Evolutionary conservation across 2,329 filamentous ascomycete species (phyloP).

Genomic region (Aspergillus awamori): DNA sequence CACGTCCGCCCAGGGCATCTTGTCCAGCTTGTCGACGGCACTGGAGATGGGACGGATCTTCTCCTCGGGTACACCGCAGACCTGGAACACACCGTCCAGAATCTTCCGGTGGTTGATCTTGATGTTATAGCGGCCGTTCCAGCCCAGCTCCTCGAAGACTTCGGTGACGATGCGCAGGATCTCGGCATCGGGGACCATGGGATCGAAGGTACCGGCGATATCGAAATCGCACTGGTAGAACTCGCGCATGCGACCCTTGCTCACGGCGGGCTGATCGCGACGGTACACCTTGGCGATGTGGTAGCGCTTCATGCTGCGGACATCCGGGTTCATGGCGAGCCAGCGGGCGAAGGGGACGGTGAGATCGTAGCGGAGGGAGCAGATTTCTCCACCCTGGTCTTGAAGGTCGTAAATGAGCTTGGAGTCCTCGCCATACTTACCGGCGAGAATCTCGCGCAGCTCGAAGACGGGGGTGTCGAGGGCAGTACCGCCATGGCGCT

Average conservation of each 20-base stretch:
- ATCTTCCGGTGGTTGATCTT: slow-evolving; percentile 97
- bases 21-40: slow-evolving; percentile 95
- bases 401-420: slow-evolving; percentile 90
- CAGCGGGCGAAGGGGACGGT: slow-evolving; percentile 90
- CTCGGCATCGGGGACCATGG: slow-evolving; percentile 92
- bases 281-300: slow-evolving; percentile 93
- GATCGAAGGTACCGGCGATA: slow-evolving; percentile 81
- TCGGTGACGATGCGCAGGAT: slow-evolving; percentile 82
- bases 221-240: slow-evolving; percentile 99
- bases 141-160: slow-evolving; percentile 79
- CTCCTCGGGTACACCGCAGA: slow-evolving; percentile 83
- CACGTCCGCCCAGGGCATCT: slow-evolving; percentile 84
- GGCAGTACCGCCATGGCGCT: slow-evolving; percentile 77
- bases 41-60: slow-evolving; percentile 89
- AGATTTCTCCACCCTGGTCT: slow-evolving; percentile 84
- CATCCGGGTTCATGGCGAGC: slow-evolving; percentile 84
- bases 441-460: slow-evolving; percentile 79
- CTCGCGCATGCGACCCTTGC: slow-evolving; percentile 89
- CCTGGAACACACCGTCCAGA: slow-evolving; percentile 86
- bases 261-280: slow-evolving; percentile 80
- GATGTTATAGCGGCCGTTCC: slow-evolving; percentile 76
- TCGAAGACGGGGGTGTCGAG: slow-evolving; percentile 86
- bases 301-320: slow-evolving; percentile 87
- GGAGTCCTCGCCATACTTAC: slow-evolving; percentile 90
- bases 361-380: slow-evolving; percentile 81